These are phyloP conservation scores for Clavispora santaluciae DNA, from an alignment of 805 yeast genomes.

Conservation along the genomic window DNA sequence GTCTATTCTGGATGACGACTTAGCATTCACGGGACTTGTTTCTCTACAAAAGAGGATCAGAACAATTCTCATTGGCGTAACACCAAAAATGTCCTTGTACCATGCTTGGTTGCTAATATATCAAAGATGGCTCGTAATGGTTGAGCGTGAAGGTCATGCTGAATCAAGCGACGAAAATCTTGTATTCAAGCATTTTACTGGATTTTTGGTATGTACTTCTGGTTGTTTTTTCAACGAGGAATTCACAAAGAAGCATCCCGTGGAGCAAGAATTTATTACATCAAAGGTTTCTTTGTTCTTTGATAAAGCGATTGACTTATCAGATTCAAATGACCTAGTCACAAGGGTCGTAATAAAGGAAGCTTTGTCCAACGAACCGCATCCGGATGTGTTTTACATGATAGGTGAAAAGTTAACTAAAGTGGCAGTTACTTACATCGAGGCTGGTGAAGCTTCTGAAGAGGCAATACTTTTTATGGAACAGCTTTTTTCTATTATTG, in stretches of 20 bases:
- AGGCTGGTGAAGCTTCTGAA: slow-evolving; percentile 20
- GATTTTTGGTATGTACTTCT: slow-evolving; percentile 65
- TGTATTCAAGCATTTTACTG: slow-evolving; percentile 63
- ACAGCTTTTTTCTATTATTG: slow-evolving; percentile 44
- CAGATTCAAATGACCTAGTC: slow-evolving; percentile 46
- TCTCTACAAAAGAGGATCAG: slow-evolving; percentile 69
- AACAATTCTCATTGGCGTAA: slow-evolving; percentile 23
- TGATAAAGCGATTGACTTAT: slow-evolving; percentile 44
- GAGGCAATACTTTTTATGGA: slow-evolving; percentile 41
- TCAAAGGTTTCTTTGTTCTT: slow-evolving; percentile 44
- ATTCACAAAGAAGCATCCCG: slow-evolving; percentile 19
- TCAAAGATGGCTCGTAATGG: slow-evolving; percentile 41
- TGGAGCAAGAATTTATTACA: slow-evolving; percentile 25
- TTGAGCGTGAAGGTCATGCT: slow-evolving; percentile 18
- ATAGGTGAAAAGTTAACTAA: slow-evolving; percentile 43
- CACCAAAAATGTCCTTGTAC: slow-evolving; percentile 36
- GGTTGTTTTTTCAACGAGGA: slow-evolving; percentile 49
- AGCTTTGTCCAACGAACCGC: slow-evolving; percentile 59
- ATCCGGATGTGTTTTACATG: slow-evolving; percentile 50
- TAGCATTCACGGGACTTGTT: slow-evolving; percentile 62
- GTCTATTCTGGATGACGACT: slow-evolving; percentile 39
- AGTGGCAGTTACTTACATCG: slow-evolving; percentile 31
- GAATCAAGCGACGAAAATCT: slow-evolving; percentile 34
- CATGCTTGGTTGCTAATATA: slow-evolving; percentile 44
- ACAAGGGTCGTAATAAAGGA: slow-evolving; percentile 71